These are phyloP conservation scores for Lepidium aucheri DNA, from an alignment of 345 rosid species.

Conservation along the genomic window DNA sequence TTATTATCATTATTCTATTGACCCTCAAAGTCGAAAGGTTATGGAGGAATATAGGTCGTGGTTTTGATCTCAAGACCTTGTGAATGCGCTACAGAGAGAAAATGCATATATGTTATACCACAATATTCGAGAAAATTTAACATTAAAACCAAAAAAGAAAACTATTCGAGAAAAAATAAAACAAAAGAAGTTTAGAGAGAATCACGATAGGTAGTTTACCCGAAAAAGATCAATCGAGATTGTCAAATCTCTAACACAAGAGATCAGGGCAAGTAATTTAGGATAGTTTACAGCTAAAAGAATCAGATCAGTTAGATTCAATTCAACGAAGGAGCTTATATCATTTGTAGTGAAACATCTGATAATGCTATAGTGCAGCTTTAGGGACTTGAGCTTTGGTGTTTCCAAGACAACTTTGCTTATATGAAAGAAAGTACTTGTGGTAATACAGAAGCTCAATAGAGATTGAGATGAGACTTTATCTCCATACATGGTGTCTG, in stretches of 20 bases:
- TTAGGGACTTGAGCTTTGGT: not conserved
- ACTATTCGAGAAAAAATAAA: not conserved
- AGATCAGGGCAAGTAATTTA: not conserved
- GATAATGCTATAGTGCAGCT: not conserved
- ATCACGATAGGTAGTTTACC: not conserved
- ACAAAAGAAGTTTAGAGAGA: not conserved
- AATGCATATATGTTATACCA: not conserved
- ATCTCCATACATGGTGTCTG: not conserved
- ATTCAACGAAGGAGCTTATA: not conserved
- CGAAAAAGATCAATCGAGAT: not conserved
- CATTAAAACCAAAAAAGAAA: not conserved
- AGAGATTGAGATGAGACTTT: not conserved
- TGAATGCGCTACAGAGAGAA: not conserved
- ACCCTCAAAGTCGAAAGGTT: not conserved
- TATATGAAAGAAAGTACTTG: no score
- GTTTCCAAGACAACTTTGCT: not conserved
- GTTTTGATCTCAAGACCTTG: not conserved
- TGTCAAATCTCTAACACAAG: not conserved
- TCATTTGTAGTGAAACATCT: not conserved
- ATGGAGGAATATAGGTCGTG: not conserved
- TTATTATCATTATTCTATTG: not conserved
- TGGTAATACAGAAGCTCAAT: not conserved
- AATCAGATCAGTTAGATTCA: not conserved
- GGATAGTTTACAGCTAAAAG: not conserved
- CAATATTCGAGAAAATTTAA: not conserved